Conservation (phyloP, 2,329 filamentous ascomycete genomes). For the Teratosphaeriaceae sp. region DNA sequence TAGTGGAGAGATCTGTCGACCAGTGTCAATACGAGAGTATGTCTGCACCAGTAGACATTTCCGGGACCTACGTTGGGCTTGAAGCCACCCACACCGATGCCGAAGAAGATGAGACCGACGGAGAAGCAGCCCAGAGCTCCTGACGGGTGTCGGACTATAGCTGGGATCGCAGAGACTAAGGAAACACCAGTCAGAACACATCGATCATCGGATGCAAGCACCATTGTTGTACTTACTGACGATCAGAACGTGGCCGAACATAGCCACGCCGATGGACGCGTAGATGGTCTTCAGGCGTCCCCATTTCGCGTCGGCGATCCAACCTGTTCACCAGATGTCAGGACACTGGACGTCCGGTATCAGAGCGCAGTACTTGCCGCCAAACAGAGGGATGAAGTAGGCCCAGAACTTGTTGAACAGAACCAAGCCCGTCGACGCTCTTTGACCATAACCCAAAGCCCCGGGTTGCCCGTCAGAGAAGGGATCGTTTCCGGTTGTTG, state of each 20-base stretch:
- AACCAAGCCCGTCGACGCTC: conserved; percentile 37
- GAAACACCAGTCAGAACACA: too few species aligned
- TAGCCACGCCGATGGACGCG: conserved; percentile 56
- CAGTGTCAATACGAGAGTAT: too few species aligned
- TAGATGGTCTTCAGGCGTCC: conserved; percentile 65
- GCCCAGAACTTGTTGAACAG: conserved; percentile 43
- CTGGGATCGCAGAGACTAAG: conserved; percentile 58
- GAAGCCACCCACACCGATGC: conserved; percentile 70
- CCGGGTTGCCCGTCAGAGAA: conserved; percentile 30
- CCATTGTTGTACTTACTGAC: too few species aligned
- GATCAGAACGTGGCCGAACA: conserved; percentile 60
- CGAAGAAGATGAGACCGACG: conserved; percentile 60
- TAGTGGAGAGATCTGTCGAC: conserved; percentile 46
- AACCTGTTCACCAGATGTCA: conserved; percentile 6
- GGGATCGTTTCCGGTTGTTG: conserved; percentile 24
- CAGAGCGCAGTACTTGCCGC: conserved; percentile 28
- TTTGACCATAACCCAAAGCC: conserved; percentile 35
- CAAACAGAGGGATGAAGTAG: conserved; percentile 40
- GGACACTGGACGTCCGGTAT: not conserved
- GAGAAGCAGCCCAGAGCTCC: conserved; percentile 57
- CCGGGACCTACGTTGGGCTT: conserved; percentile 58
- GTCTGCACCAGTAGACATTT: not conserved
- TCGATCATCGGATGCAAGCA: too few species aligned
- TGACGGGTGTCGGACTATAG: conserved; percentile 51
- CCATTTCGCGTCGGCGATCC: conserved; percentile 59